A percentile compares a stretch with the other conserved stretches of the same genome.
These are phyloP conservation scores for Epithele typhae DNA, from an alignment of 768 basidiomycete genomes.

Conservation along the genomic window DNA sequence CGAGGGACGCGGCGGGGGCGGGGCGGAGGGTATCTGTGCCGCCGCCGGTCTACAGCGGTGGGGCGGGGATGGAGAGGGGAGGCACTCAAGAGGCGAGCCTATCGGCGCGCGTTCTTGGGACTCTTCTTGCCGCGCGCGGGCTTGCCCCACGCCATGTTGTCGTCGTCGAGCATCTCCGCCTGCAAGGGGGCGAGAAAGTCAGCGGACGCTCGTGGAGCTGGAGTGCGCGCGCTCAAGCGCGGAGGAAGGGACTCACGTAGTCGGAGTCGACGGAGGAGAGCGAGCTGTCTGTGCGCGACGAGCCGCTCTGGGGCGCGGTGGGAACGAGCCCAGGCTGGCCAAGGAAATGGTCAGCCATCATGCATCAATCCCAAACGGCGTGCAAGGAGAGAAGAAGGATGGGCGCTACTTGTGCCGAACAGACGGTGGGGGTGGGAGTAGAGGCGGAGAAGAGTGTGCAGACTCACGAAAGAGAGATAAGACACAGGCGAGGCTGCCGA, in stretches of 20 bases:
- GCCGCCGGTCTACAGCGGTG: no score
- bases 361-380: no score
- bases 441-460: no score
- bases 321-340: slow-evolving; percentile 3
- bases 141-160: slow-evolving; percentile 28
- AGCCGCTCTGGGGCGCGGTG: background rate
- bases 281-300: background rate
- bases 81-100: no score
- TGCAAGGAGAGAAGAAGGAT: no score
- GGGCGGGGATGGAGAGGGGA: no score
- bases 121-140: slow-evolving; percentile 17
- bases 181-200: background rate
- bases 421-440: no score
- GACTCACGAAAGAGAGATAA: slow-evolving; percentile 7
- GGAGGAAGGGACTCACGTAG: slow-evolving; percentile 4
- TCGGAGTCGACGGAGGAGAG: background rate
- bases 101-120: slow-evolving; percentile 6
- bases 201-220: background rate
- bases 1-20: no score
- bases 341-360: background rate
- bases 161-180: slow-evolving; percentile 30
- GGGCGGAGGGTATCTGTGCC: no score
- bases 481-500: slow-evolving; percentile 7
- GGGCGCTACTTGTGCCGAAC: no score
- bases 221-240: no score